These are phyloP conservation scores for Zasmidium angulare DNA, from an alignment of 2,329 filamentous ascomycete genomes.

Conservation along the genomic window DNA sequence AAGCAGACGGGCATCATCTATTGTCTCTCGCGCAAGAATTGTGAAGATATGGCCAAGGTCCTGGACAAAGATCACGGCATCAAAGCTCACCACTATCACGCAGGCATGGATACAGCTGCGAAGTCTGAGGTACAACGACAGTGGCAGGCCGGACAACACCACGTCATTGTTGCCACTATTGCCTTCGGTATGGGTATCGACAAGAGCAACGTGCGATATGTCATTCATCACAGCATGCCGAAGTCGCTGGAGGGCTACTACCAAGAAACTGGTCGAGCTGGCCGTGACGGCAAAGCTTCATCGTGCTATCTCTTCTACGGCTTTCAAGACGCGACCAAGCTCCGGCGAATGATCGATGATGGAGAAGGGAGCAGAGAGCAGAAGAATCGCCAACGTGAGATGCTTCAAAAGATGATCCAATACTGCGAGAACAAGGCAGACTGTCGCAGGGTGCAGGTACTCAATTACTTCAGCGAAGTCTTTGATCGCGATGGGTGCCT, in stretches of 20 bases:
- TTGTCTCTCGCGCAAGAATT: constrained; percentile 79
- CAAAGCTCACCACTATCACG: constrained; percentile 81
- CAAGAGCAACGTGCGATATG: constrained; percentile 93
- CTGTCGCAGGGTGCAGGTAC: constrained; percentile 82
- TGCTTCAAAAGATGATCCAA: constrained; percentile 80
- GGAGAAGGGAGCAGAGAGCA: constrained; percentile 73
- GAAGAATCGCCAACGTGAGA: constrained; percentile 77
- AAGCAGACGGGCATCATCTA: constrained; percentile 88
- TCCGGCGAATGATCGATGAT: constrained; percentile 79
- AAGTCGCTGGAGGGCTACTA: constrained; percentile 98
- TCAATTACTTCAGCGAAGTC: constrained; percentile 89
- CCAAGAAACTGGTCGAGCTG: constrained; percentile 93
- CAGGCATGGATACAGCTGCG: constrained; percentile 66
- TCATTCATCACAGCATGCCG: constrained; percentile 88
- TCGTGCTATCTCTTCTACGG: constrained; percentile 89
- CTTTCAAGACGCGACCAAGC: constrained; percentile 70
- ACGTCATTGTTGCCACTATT: constrained; percentile 96
- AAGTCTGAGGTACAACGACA: constrained; percentile 71
- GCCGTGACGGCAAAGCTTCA: constrained; percentile 82
- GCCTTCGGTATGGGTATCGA: constrained; percentile 99
- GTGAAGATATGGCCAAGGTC: constrained; percentile 74
- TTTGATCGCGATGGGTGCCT: constrained; percentile 73
- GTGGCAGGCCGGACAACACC: constrained; percentile 78
- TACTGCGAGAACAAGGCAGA: constrained; percentile 89
- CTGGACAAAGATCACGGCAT: constrained; percentile 64